phyloP scores from a whole-genome alignment of 345 rosid species.

The Citrus maxima region DNA sequence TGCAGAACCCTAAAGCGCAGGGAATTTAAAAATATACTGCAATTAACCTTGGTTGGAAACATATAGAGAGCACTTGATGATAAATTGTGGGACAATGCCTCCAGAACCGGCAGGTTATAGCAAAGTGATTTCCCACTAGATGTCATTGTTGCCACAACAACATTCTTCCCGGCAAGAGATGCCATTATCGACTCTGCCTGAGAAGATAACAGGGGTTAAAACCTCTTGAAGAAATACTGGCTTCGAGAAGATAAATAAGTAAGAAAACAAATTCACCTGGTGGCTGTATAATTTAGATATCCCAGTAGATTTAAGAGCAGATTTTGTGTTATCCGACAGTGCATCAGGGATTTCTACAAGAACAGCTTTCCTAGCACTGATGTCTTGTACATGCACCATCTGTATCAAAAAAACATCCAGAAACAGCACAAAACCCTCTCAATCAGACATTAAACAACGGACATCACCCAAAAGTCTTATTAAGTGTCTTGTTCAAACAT shows the following conservation, averaged over 20 bases:
- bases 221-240: conserved; percentile 5
- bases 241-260: conserved; percentile 1
- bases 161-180: conserved; percentile 73
- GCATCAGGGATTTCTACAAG: conserved; percentile 48
- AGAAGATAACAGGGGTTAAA: conserved; percentile 15
- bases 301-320: conserved; percentile 64
- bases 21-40: conserved; percentile 8
- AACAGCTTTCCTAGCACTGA: conserved; percentile 54
- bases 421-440: conserved; percentile 11
- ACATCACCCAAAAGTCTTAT: background rate
- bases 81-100: conserved; percentile 59
- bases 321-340: conserved; percentile 62
- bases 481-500: conserved; percentile 1
- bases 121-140: conserved; percentile 99
- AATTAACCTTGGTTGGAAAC: conserved; percentile 88
- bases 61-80: conserved; percentile 80
- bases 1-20: background rate
- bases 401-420: conserved; percentile 33
- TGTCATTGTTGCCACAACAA: conserved; percentile 88
- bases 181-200: conserved; percentile 84
- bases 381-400: conserved; percentile 80
- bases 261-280: conserved; percentile 53
- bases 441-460: conserved; percentile 6
- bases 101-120: conserved; percentile 91
- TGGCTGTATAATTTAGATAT: conserved; percentile 73